These are phyloP conservation scores for Phenoliferia sp. DNA, from an alignment of 1,284 basidiomycete species.

Conservation along the genomic window DNA sequence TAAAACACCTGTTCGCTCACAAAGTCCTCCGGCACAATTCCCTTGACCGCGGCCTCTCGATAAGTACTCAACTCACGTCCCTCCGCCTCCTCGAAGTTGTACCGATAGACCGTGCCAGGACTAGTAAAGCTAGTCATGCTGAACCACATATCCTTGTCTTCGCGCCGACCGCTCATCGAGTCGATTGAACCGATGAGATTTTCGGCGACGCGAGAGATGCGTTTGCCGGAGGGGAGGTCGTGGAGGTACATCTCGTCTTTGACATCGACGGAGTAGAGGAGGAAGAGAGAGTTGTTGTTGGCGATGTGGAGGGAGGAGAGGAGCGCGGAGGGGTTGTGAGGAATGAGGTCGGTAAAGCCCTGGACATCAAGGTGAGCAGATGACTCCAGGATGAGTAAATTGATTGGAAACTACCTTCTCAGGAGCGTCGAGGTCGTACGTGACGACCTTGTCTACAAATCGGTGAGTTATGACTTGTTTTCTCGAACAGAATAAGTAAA, in stretches of 20 bases:
- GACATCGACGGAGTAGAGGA: slow-evolving; percentile 72
- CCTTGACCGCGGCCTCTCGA: slow-evolving; percentile 58
- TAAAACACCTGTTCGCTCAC: slow-evolving; percentile 72
- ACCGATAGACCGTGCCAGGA: slow-evolving; percentile 62
- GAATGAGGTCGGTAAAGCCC: slow-evolving; percentile 59
- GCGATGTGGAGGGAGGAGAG: slow-evolving; percentile 55
- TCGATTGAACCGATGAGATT: slow-evolving; percentile 67
- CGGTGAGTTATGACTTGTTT: slow-evolving; percentile 40
- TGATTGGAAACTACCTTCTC: slow-evolving; percentile 38
- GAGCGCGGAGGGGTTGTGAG: slow-evolving; percentile 61
- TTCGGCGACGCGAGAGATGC: slow-evolving; percentile 56
- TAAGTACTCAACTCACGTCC: slow-evolving; percentile 58
- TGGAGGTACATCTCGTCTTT: slow-evolving; percentile 77
- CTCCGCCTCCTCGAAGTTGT: slow-evolving; percentile 52
- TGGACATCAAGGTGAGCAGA: background rate
- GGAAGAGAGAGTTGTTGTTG: slow-evolving; percentile 56
- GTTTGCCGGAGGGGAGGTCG: slow-evolving; percentile 54
- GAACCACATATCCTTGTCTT: slow-evolving; percentile 64
- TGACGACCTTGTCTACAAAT: slow-evolving; percentile 55
- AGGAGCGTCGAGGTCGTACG: slow-evolving; percentile 58
- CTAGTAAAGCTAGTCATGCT: slow-evolving; percentile 66
- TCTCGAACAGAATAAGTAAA: background rate
- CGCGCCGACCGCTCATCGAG: slow-evolving; percentile 52
- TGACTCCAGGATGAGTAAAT: slow-evolving; percentile 26
- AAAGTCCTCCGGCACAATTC: slow-evolving; percentile 67